These are phyloP conservation scores for Rhododendron molle DNA, from an alignment of 148 eudicot species.

Conservation along the genomic window DNA sequence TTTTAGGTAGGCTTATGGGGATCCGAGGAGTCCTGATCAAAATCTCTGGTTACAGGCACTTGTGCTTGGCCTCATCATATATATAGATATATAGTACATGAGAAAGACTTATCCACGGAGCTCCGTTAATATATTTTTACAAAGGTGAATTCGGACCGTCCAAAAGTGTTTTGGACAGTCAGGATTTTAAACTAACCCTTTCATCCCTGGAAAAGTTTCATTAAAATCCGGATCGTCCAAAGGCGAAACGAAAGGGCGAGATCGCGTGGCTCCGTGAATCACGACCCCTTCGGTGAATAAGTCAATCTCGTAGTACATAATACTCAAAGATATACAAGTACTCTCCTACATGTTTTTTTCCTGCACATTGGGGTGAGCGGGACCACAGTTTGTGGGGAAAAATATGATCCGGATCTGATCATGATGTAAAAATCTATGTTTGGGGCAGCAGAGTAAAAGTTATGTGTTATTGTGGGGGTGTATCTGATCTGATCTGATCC, in stretches of 20 bases:
- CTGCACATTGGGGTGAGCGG: not conserved
- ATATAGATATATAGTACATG: not conserved
- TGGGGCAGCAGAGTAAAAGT: not conserved
- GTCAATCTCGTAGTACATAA: too few species aligned
- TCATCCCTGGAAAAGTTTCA: too few species aligned
- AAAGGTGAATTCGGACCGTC: too few species aligned
- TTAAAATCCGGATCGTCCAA: too few species aligned
- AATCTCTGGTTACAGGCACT: not conserved
- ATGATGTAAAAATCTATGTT: not conserved
- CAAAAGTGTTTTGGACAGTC: too few species aligned
- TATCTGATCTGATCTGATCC: not conserved
- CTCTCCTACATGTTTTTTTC: not conserved
- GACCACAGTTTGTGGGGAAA: not conserved
- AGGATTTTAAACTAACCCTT: too few species aligned
- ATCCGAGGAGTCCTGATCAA: not conserved
- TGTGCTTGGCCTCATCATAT: not conserved
- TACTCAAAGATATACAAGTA: not conserved
- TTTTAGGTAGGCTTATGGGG: not conserved
- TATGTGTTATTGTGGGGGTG: not conserved
- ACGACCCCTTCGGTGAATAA: too few species aligned
- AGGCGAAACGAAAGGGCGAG: too few species aligned
- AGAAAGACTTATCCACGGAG: too few species aligned
- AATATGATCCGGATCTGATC: not conserved
- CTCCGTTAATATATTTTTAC: too few species aligned
- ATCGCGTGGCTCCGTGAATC: too few species aligned